Base-by-base conservation (phyloP, 768 basidiomycete genomes). In the Russula ochroleuca region DNA sequence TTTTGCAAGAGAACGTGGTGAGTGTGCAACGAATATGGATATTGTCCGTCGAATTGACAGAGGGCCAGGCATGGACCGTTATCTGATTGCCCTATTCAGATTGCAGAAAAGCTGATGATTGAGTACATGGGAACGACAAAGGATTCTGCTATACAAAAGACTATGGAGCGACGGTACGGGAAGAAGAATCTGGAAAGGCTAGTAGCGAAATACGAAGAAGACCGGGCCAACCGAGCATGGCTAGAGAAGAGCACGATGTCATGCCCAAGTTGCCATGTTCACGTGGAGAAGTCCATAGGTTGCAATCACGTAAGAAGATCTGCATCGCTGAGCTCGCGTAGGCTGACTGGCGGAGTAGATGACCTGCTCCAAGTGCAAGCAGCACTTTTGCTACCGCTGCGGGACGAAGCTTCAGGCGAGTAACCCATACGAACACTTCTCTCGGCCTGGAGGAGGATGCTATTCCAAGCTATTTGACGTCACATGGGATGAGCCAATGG, bases 381-480 rank as follows among this genome's bases (percentile, higher is more conserved):
- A 83, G 55, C 92, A 94, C 70, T 94, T 92, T 70, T 94, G 92
- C 77, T 93, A 90, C 69, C 81, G 85, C 6, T 93, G 92, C 71
- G 91, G 88, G 5, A 62, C 73, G 1, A 80, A 78, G 67, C 72
- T 93, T 28, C 54, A 73, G 0, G 69, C 74, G 8, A 68, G 65
- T 17, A 75, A 86, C 64, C 88, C 90, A 0, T 92, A 92, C 67
- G 69, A 67, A 28, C 91, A 93, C 70, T 92, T 88, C 70, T 85
- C 84, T 37, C 79, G 75, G 35, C 77, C 74, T 13, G 81, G 80
- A 15, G 70, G 70, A 7, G 65, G 71, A 11, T 91, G 90, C 70
- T 90, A 81, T 72, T 79, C 80, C 61, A 85, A 83, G 71, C 71
- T 90, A 63, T 91, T 91, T 71, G 89, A 91, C 66, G 69, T 76